A percentile compares a stretch with the other conserved stretches of the same genome.
Evolutionary conservation across 1,139 yeast species (phyloP).

Genomic region (Nakaseomyces delphensis): DNA sequence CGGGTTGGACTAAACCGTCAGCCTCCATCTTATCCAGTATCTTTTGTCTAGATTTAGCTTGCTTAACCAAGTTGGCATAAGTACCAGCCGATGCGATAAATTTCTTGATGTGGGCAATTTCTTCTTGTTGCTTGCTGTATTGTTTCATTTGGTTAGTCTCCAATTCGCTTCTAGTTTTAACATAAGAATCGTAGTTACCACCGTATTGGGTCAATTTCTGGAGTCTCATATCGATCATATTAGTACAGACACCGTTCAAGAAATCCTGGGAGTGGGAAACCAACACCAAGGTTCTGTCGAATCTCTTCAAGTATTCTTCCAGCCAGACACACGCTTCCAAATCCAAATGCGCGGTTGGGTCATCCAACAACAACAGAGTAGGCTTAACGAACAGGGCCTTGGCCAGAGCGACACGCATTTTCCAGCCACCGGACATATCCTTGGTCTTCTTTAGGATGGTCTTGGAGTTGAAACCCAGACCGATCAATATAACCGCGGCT

Average conservation of each 20-base stretch:
- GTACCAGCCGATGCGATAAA: conserved; percentile 99
- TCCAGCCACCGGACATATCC: conserved; percentile 98
- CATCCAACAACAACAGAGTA: conserved; percentile 78
- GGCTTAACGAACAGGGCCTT: conserved; percentile 82
- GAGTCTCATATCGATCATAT: conserved; percentile 95
- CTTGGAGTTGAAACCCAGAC: conserved; percentile 87
- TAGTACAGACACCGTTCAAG: conserved; percentile 96
- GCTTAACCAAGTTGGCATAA: conserved; percentile 95
- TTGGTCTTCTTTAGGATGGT: conserved; percentile 87
- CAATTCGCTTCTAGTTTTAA: conserved; percentile 86
- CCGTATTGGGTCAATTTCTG: conserved; percentile 64
- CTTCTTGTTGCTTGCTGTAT: conserved; percentile 95
- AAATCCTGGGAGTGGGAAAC: conserved; percentile 99
- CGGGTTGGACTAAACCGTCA: conserved; percentile 92
- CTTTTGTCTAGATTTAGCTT: conserved; percentile 98
- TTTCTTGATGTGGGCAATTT: conserved; percentile 95
- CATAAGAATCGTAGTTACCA: conserved; percentile 97
- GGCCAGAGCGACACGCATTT: conserved; percentile 71
- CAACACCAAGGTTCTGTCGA: conserved; percentile 84
- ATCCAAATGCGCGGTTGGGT: conserved; percentile 99
- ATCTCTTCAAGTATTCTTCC: conserved; percentile 93
- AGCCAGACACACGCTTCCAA: conserved; percentile 99
- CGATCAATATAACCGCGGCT: conserved; percentile 91
- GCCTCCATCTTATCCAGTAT: conserved; percentile 99
- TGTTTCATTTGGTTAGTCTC: conserved; percentile 98